phyloP scores from a whole-genome alignment of 2,329 filamentous ascomycete genomes.

The Colletotrichum sp. region DNA sequence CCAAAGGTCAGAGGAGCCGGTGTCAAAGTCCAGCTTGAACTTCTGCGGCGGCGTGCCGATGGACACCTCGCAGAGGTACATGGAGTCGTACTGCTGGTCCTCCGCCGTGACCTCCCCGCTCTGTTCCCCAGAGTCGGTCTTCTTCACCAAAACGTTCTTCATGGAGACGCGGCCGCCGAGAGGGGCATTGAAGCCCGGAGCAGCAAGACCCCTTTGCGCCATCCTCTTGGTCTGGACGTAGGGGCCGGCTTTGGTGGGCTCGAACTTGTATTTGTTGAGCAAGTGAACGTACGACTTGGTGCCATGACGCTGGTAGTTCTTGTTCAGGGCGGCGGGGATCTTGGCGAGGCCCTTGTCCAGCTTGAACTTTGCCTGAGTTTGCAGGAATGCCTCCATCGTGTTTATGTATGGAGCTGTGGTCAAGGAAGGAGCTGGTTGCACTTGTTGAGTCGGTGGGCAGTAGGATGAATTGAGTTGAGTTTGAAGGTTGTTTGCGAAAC shows the following conservation, averaged over 20 bases:
- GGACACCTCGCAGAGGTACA: slow-evolving; percentile 43
- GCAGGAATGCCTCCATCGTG: slow-evolving; percentile 2
- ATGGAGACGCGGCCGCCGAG: slow-evolving; percentile 14
- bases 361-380: slow-evolving; percentile 18
- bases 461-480: background rate
- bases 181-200: slow-evolving; percentile 6
- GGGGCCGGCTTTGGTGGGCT: slow-evolving; percentile 13
- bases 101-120: slow-evolving; percentile 16
- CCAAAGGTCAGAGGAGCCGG: slow-evolving; percentile 78
- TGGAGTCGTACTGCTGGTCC: slow-evolving; percentile 59
- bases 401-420: background rate
- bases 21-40: slow-evolving; percentile 75
- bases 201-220: slow-evolving; percentile 17
- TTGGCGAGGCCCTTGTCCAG: slow-evolving; percentile 5
- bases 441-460: background rate
- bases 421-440: background rate
- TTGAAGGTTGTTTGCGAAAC: background rate
- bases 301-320: slow-evolving; percentile 16
- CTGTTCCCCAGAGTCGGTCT: background rate
- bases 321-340: background rate
- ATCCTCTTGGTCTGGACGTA: slow-evolving; percentile 16
- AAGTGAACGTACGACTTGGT: slow-evolving; percentile 15
- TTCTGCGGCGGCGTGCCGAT: slow-evolving; percentile 58
- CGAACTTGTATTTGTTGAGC: slow-evolving; percentile 19
- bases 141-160: slow-evolving; percentile 10